Conservation (phyloP, 176 grass and related monocot species). For the Pontederia paniculata region DNA sequence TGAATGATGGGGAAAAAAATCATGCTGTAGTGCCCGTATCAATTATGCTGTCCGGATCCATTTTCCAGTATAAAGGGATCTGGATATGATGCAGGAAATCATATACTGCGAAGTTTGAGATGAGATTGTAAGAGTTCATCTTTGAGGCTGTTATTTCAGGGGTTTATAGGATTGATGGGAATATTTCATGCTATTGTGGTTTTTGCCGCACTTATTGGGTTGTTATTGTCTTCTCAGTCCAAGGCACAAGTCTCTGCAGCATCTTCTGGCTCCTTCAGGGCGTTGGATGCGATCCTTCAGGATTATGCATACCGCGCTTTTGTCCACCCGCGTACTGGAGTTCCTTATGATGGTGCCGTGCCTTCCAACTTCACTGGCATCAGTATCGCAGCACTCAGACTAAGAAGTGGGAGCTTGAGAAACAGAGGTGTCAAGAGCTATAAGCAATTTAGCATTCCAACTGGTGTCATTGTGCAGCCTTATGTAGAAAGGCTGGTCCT, state of each 20-base stretch:
- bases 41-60: not conserved
- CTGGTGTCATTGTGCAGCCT: constrained; percentile 58
- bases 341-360: constrained; percentile 40
- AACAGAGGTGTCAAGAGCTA: constrained; percentile 27
- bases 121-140: not conserved
- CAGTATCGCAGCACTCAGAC: constrained; percentile 44
- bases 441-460: constrained; percentile 52
- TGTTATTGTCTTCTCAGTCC: constrained; percentile 18
- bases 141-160: not conserved
- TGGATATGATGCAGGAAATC: not conserved
- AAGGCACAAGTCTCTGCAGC: constrained; percentile 22
- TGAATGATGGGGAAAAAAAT: not conserved
- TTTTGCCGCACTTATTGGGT: constrained; percentile 15
- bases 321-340: constrained; percentile 50
- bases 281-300: constrained; percentile 66
- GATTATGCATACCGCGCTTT: constrained; percentile 58
- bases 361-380: constrained; percentile 52
- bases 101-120: not conserved
- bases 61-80: not conserved
- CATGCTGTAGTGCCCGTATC: not conserved
- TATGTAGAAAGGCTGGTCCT: constrained; percentile 62
- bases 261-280: constrained; percentile 10
- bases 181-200: constrained; percentile 19
- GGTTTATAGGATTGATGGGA: constrained; percentile 16
- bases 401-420: constrained; percentile 70